A percentile compares a stretch with the other conserved stretches of the same genome.
These are phyloP conservation scores for Xylaria sp. DNA, from an alignment of 2,329 filamentous ascomycete genomes.

Conservation along the genomic window DNA sequence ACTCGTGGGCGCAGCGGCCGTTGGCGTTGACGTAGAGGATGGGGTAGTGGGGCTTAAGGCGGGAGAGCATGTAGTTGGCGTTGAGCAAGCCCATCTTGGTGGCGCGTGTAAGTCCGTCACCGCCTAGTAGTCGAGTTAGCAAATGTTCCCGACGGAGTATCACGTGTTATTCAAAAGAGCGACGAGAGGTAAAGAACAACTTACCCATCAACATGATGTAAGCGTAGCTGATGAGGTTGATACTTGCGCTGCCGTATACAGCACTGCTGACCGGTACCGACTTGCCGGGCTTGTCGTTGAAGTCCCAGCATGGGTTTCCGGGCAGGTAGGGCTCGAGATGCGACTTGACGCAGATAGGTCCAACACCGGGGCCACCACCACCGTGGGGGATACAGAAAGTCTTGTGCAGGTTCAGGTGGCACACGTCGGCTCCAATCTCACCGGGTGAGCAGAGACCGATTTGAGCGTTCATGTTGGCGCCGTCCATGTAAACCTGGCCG, in stretches of 20 bases:
- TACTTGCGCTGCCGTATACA: slow-evolving; percentile 81
- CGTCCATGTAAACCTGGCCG: slow-evolving; percentile 97
- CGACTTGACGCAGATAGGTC: slow-evolving; percentile 84
- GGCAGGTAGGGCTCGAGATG: slow-evolving; percentile 75
- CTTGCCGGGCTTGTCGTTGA: slow-evolving; percentile 6
- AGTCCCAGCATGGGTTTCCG: slow-evolving; percentile 38
- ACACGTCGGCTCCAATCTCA: slow-evolving; percentile 92
- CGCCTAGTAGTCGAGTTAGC: slow-evolving; percentile 35
- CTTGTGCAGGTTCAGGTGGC: slow-evolving; percentile 96
- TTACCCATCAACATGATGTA: slow-evolving; percentile 92
- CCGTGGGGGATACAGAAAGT: slow-evolving; percentile 98
- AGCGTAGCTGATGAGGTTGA: slow-evolving; percentile 89
- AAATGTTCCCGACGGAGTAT: background rate
- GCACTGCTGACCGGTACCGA: slow-evolving; percentile 67
- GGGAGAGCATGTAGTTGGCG: slow-evolving; percentile 91
- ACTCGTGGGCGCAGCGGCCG: slow-evolving; percentile 90
- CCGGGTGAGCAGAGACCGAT: slow-evolving; percentile 93
- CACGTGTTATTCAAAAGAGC: too few relatives aligned
- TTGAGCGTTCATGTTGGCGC: slow-evolving; percentile 97
- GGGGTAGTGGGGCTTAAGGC: slow-evolving; percentile 77
- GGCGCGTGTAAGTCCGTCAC: slow-evolving; percentile 74
- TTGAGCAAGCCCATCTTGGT: slow-evolving; percentile 92
- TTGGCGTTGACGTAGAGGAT: slow-evolving; percentile 92
- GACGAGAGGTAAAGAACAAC: slow-evolving; percentile 19
- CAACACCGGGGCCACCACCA: slow-evolving; percentile 87